phyloP scores from a whole-genome alignment of 2,329 filamentous ascomycete species.

The Beauveria scarabaeidicola region DNA sequence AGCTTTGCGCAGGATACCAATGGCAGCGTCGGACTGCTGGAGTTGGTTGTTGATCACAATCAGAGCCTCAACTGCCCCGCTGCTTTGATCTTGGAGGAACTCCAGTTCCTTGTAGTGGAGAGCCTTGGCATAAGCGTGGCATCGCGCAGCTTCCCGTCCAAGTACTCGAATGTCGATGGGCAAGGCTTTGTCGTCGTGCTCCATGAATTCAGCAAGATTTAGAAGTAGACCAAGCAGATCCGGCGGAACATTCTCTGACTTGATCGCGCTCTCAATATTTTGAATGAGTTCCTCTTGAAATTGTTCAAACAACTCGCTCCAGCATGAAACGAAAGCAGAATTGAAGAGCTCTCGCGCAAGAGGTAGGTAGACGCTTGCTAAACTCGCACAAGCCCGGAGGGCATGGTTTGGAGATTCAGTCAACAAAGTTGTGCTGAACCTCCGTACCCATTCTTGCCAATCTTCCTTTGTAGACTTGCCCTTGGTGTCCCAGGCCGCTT shows the following conservation, averaged over 20 bases:
- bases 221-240: constrained; percentile 90
- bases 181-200: constrained; percentile 96
- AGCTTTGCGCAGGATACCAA: constrained; percentile 92
- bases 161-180: constrained; percentile 95
- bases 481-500: constrained; percentile 92
- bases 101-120: constrained; percentile 98
- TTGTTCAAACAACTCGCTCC: constrained; percentile 94
- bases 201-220: constrained; percentile 98
- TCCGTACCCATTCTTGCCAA: constrained; percentile 97
- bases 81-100: constrained; percentile 95
- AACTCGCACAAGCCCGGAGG: constrained; percentile 79
- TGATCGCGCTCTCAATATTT: constrained; percentile 91
- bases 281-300: constrained; percentile 95
- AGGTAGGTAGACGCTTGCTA: constrained; percentile 86
- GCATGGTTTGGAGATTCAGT: constrained; percentile 96
- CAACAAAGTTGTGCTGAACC: constrained; percentile 90
- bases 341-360: constrained; percentile 94
- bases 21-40: constrained; percentile 95
- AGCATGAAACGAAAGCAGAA: constrained; percentile 96
- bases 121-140: constrained; percentile 96
- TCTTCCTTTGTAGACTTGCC: constrained; percentile 97
- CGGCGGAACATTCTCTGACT: constrained; percentile 89
- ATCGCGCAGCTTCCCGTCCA: constrained; percentile 89
- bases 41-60: constrained; percentile 99
- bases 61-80: constrained; percentile 87